Percentiles rank a stretch among this genome's conserved stretches.
Conservation (phyloP, 2,329 filamentous ascomycete genomes). For the Metarhizium robertsii region DNA sequence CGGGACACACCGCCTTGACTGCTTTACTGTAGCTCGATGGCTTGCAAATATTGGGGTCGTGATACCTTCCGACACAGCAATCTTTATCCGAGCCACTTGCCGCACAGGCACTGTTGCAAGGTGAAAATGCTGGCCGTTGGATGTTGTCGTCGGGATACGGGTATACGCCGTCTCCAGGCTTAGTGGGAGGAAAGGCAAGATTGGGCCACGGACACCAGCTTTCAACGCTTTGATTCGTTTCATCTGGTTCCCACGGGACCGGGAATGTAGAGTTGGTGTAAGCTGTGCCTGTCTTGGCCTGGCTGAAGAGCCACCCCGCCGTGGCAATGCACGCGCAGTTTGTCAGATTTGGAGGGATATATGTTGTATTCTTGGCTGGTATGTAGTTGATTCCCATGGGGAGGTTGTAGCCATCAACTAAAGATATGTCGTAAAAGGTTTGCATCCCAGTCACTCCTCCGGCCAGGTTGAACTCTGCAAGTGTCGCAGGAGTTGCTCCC, state of each 20-base stretch:
- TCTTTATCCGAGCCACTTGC: conserved; percentile 57
- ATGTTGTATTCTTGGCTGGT: conserved; percentile 49
- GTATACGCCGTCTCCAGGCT: conserved; percentile 67
- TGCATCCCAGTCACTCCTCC: conserved; percentile 51
- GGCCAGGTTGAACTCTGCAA: conserved; percentile 72
- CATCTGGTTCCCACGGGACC: conserved; percentile 54
- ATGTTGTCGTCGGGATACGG: conserved; percentile 72
- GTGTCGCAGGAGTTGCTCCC: conserved; percentile 64
- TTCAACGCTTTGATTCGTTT: conserved; percentile 47
- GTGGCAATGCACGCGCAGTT: conserved; percentile 72
- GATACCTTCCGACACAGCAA: conserved; percentile 66
- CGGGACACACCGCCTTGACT: conserved; percentile 70
- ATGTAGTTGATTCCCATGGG: conserved; percentile 56
- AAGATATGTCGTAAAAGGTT: conserved; percentile 75
- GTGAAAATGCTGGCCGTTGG: conserved; percentile 61
- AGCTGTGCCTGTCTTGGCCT: conserved; percentile 42
- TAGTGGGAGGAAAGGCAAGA: conserved; percentile 56
- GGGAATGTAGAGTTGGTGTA: conserved; percentile 58
- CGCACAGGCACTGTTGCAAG: conserved; percentile 69
- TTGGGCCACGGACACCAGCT: conserved; percentile 77
- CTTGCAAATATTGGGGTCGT: conserved; percentile 52
- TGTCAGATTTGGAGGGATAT: conserved; percentile 67
- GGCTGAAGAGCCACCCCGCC: conserved; percentile 48
- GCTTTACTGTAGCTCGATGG: conserved; percentile 58
- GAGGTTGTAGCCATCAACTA: conserved; percentile 79